Evolutionary conservation across 305 asterid species (phyloP).

Genomic region (Fraxinus platypoda): DNA sequence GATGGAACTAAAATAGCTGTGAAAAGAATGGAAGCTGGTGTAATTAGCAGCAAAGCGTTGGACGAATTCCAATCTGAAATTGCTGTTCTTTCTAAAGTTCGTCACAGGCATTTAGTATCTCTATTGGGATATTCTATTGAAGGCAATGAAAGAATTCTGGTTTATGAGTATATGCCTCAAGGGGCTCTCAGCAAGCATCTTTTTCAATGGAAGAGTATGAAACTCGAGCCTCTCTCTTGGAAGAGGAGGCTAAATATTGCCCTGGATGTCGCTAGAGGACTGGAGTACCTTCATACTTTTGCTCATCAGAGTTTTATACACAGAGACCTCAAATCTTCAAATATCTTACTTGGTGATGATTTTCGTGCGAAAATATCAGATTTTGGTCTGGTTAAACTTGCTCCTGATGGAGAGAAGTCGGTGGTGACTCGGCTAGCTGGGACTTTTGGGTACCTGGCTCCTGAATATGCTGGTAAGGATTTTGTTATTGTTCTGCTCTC

Average conservation of each 20-base stretch:
- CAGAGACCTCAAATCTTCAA: constrained; percentile 82
- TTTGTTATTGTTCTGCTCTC: background rate
- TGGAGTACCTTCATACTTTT: constrained; percentile 78
- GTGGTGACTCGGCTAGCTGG: constrained; percentile 86
- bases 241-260: constrained; percentile 80
- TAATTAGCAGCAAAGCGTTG: constrained; percentile 60
- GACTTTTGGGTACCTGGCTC: constrained; percentile 88
- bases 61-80: constrained; percentile 85
- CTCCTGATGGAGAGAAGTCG: constrained; percentile 78
- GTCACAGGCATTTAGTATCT: constrained; percentile 82
- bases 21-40: constrained; percentile 83
- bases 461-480: constrained; percentile 81
- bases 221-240: constrained; percentile 86
- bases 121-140: constrained; percentile 71
- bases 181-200: constrained; percentile 88
- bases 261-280: constrained; percentile 81
- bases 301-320: constrained; percentile 88
- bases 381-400: constrained; percentile 86
- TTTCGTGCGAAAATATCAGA: constrained; percentile 84
- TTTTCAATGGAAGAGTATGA: constrained; percentile 65
- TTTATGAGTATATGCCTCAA: constrained; percentile 81
- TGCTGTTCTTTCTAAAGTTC: constrained; percentile 77
- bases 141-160: constrained; percentile 76
- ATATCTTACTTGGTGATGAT: constrained; percentile 77
- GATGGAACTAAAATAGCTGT: constrained; percentile 89